Base-by-base conservation (phyloP, 495 filamentous ascomycete species). In the Daldinia decipiens region DNA sequence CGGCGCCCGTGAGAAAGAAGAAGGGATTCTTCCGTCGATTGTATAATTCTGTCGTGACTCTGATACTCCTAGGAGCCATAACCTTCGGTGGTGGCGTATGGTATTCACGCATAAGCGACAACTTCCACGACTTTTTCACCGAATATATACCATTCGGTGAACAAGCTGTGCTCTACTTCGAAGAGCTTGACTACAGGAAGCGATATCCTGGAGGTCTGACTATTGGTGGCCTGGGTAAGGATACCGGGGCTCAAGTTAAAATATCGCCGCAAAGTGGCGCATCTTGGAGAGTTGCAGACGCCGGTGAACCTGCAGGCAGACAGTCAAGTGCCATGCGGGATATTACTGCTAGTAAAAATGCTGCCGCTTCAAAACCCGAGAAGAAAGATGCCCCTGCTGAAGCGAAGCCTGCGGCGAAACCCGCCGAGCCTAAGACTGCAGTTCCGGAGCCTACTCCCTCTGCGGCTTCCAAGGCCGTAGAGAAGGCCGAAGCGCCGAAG, bases 81-180 rank as follows among this genome's bases (percentile, higher is more conserved):
- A 89, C 89, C 32, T 99, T 97, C 67, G 94, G 88, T 62, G 93
- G 93, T 65, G 93, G 94, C 53, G 88, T 97, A 54, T 97, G 92
- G 82, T 92, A 96, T 76, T 95, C 95, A 24, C 86, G 97, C 66
- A 88, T 94, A 79, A 95, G 90, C 69, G 95, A 99, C 82, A 97
- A 95, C 79, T 98, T 98, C 85, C 96, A 99, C 78, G 95, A 99
- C 77, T 97, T 98, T 82, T 99, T 99, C 83, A 98, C 96, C 50
- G 94, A 97, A 80, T 99, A 95, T 79, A 80, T 99, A 6, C 95
- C 95, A 2, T 97, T 93, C 65, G 96, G 95, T 59, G 95, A 99
- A 81, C 92, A 97, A 72, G 90, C 90, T 15, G 95, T 99, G 27
- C 87, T 96, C n/a, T 98, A 97, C 81, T 92, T 99, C 65, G 95